These are phyloP conservation scores for Tuber melanosporum DNA, from an alignment of 495 filamentous ascomycete species.

Conservation along the genomic window DNA sequence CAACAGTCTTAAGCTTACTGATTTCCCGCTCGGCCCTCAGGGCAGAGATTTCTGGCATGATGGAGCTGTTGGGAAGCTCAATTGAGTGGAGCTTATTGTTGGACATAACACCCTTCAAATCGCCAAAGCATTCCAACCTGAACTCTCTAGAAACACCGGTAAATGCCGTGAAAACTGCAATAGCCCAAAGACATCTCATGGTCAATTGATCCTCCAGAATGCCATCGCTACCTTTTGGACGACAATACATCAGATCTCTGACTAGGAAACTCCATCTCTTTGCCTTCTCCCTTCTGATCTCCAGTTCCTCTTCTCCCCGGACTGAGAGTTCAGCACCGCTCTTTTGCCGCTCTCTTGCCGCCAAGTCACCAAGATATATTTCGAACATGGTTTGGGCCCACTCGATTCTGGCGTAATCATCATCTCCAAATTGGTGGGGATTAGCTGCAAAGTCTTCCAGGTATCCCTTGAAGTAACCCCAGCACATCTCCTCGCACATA, in stretches of 20 bases:
- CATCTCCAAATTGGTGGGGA: constrained; percentile 19
- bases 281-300: constrained; percentile 60
- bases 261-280: constrained; percentile 69
- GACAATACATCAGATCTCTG: constrained; percentile 52
- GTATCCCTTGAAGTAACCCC: constrained; percentile 31
- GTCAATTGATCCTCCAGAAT: constrained; percentile 48
- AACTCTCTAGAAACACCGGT: constrained; percentile 67
- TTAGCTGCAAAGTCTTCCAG: constrained; percentile 11
- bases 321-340: constrained; percentile 22
- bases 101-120: constrained; percentile 52
- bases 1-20: constrained; percentile 84
- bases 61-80: constrained; percentile 70
- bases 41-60: constrained; percentile 82
- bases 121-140: constrained; percentile 71
- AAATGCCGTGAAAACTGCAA: constrained; percentile 65
- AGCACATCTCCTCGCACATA: constrained; percentile 36
- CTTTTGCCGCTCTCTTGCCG: constrained; percentile 25
- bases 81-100: constrained; percentile 48
- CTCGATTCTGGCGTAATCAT: constrained; percentile 42
- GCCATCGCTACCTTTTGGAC: constrained; percentile 35
- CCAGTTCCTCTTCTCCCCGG: constrained; percentile 57
- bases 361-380: constrained; percentile 60
- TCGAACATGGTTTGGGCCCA: constrained; percentile 77
- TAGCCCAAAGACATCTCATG: constrained; percentile 74
- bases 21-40: constrained; percentile 80